A percentile compares a stretch with the other conserved stretches of the same genome.
These are phyloP conservation scores for Takashimella koratensis DNA, from an alignment of 1,284 basidiomycete genomes.

Conservation along the genomic window DNA sequence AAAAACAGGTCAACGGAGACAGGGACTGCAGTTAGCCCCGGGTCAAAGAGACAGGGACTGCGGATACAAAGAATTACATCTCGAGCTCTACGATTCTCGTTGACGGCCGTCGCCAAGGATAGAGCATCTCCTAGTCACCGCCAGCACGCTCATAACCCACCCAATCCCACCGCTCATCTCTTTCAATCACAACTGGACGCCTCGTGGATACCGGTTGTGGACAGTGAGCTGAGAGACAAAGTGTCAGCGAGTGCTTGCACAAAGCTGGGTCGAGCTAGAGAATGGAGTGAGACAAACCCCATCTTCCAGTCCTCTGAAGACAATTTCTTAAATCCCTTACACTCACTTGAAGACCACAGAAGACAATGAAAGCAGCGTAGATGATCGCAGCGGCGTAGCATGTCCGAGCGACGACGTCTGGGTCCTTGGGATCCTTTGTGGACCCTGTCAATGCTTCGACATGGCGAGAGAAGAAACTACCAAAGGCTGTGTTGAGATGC, in stretches of 20 bases:
- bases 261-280: no score
- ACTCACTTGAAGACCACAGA: slow-evolving; percentile 55
- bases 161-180: no score
- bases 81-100: no score
- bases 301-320: no score
- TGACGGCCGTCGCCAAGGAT: no score
- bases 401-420: slow-evolving; percentile 49
- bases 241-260: neutral
- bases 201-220: slow-evolving; percentile 48
- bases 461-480: slow-evolving; percentile 38
- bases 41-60: neutral
- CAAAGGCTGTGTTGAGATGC: slow-evolving; percentile 29
- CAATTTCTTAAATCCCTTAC: no score
- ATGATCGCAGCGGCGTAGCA: slow-evolving; percentile 54
- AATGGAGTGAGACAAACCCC: no score
- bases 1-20: no score
- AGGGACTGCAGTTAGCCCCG: neutral
- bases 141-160: no score
- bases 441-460: slow-evolving; percentile 54
- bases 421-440: slow-evolving; percentile 51
- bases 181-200: slow-evolving; percentile 49
- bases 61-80: neutral
- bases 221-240: slow-evolving; percentile 45
- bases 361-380: slow-evolving; percentile 53
- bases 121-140: no score